A percentile compares a stretch with the other conserved stretches of the same genome.
phyloP scores from a whole-genome alignment of 495 filamentous ascomycete species.

The Aspergillus baeticus region DNA sequence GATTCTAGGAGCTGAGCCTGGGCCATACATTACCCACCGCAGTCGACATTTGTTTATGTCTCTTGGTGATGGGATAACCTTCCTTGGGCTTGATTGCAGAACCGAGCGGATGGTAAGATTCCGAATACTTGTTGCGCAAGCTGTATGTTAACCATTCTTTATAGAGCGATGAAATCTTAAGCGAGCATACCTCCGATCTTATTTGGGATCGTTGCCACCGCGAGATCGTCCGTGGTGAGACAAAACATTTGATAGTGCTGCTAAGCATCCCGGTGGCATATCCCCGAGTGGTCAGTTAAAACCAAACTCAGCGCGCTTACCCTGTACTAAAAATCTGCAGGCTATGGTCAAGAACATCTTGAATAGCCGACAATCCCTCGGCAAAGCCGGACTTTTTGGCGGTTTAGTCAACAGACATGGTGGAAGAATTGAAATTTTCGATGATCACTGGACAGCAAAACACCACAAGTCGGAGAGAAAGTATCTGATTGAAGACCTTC shows the following conservation, averaged over 20 bases:
- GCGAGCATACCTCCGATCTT: slow-evolving; percentile 74
- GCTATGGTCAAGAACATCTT: slow-evolving; percentile 65
- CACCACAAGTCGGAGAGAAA: slow-evolving; percentile 87
- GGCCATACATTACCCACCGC: slow-evolving; percentile 85
- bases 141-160: slow-evolving; percentile 21
- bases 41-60: slow-evolving; percentile 86
- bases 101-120: slow-evolving; percentile 73
- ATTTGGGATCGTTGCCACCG: slow-evolving; percentile 79
- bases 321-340: slow-evolving; percentile 39
- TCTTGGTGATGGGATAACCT: slow-evolving; percentile 72
- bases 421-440: slow-evolving; percentile 88
- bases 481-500: slow-evolving; percentile 83
- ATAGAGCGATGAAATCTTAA: slow-evolving; percentile 74
- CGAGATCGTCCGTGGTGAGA: slow-evolving; percentile 80
- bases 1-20: slow-evolving; percentile 74
- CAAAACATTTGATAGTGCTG: slow-evolving; percentile 84
- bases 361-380: slow-evolving; percentile 85
- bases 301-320: slow-evolving; percentile 8
- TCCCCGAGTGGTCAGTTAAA: slow-evolving; percentile 67
- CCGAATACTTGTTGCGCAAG: neutral
- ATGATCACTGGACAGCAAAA: slow-evolving; percentile 97
- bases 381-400: slow-evolving; percentile 77
- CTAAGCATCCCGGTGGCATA: slow-evolving; percentile 89
- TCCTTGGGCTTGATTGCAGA: slow-evolving; percentile 86
- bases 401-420: slow-evolving; percentile 85